Base-by-base conservation (phyloP, 1,139 yeast species). In the Blastobotrys buckinghamii region DNA sequence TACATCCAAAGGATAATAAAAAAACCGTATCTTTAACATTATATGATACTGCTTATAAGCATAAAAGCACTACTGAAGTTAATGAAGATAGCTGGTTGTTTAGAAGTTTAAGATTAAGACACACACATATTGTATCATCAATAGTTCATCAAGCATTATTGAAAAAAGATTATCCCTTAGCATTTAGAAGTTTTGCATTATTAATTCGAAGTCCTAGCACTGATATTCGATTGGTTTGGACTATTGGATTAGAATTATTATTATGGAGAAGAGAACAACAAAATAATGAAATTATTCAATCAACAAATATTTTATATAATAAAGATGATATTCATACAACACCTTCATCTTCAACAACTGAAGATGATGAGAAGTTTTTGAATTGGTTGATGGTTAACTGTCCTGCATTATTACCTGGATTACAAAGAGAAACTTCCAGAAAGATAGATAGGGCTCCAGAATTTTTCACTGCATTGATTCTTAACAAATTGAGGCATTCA, bases 211-310 rank as follows among this genome's bases (percentile, higher is more conserved):
- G 71, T 8, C 73, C 73, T 1, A 57, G 59, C n/a, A 68, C 72
- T 4, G 77, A 75, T 56, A 55, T 75, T 3, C 60, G 77, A 42
- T 58, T 68, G 2, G 55, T 76, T 8, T 76, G 80, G 80, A 74
- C 78, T 1, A 52, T 75, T 16, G 79, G 77, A 2, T 60, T 75
- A 9, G 72, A 68, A 45, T 57, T 67, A 36, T 53, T 68, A 22
- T 52, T 60, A n/a, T 57, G 62, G 60, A 49, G 59, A 42, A 45
- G 62, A 36, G 60, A 61, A 38, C 30, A 44, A 33, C 44, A 47
- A 10, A 47, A 41, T 6, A 16, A n/a, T n/a, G 42, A 15, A 22
- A 34, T 19, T 16, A 15, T 15, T 6, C 26, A 15, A 26, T 5
- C 20, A 12, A 15, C 29, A 4, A 16, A 9, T 17, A 37, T 20